Evolutionary conservation across 257 asterid species (phyloP).

Genomic region (Solanum lycopersicoides): DNA sequence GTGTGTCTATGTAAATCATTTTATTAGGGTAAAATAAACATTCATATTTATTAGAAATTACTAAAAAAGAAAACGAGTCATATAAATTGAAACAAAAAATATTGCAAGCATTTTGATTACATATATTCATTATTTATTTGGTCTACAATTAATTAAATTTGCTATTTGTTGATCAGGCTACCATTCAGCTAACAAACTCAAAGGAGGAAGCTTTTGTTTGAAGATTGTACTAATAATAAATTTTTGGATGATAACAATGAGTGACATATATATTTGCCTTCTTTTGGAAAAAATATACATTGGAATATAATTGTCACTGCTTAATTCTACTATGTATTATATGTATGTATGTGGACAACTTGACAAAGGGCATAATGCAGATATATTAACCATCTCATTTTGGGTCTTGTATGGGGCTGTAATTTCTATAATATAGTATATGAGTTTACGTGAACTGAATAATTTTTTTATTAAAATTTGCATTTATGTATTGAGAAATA

Average conservation of each 20-base stretch:
- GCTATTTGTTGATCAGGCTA: background rate
- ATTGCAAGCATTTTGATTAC: background rate
- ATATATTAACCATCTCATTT: background rate
- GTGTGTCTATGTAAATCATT: background rate
- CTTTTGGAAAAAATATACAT: background rate
- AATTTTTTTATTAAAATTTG: background rate
- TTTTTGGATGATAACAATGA: background rate
- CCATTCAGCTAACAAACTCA: slow-evolving; percentile 9
- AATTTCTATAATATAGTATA: background rate
- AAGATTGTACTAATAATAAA: background rate
- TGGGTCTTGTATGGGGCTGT: background rate
- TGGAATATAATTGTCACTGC: background rate
- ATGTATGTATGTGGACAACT: background rate
- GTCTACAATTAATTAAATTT: background rate
- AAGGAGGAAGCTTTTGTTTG: background rate
- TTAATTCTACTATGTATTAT: background rate
- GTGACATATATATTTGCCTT: background rate
- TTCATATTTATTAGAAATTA: no score
- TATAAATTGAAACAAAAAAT: no score
- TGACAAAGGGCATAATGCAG: background rate
- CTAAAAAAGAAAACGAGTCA: no score
- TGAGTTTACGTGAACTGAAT: background rate
- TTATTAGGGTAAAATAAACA: background rate
- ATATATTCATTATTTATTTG: background rate
- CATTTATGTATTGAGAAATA: background rate